Base-by-base conservation (phyloP, 2,329 filamentous ascomycete genomes). In the Exophiala oligosperma region DNA sequence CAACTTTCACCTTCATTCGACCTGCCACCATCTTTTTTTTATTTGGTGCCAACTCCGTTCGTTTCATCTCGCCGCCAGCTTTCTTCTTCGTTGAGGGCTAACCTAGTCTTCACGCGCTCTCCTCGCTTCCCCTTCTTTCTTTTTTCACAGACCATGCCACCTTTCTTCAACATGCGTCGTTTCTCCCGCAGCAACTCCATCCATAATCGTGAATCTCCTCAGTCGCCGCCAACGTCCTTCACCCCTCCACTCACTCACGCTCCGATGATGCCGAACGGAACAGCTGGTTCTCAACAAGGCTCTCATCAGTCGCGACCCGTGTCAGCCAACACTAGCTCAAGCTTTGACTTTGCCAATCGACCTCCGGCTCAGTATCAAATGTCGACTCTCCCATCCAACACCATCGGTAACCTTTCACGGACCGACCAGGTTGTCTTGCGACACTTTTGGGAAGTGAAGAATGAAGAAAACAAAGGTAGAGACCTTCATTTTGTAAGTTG, bases 361-460 rank as follows among this genome's bases (percentile, higher is more conserved):
- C 65, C 63, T 14, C 52, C 60, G 5, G 35, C 37, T 12, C 61
- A 65, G 29, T 54, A 55, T 35, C 56, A 49, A 5, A 56, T 63
- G 41, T 56, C 62, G 6, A 41, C 57, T 1, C 40, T 65, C 46
- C 63, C 61, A n/a, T 46, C 62, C 12, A 57, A 40, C 26, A 37
- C 56, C 11, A 32, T 63, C 21, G 56, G 59, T 26, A 64, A 61
- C 23, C 56, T 67, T 4, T 64, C 63, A 7, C 60, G 65, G 5
- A 67, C 65, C 1, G 65, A 67, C 51, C 63, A 66, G 46, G 60
- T 67, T 37, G 64, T 67, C 14, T 56, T 67, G 47, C 59, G 63
- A 38, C 63, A 64, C 40, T 67, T 67, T 57, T 67, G 65, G 65
- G 63, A 67, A 17, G 53, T 55, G 49, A 67, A 67, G 50, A 56